phyloP scores from a whole-genome alignment of 2,329 filamentous ascomycete genomes.

The Xylariaceae sp. region DNA sequence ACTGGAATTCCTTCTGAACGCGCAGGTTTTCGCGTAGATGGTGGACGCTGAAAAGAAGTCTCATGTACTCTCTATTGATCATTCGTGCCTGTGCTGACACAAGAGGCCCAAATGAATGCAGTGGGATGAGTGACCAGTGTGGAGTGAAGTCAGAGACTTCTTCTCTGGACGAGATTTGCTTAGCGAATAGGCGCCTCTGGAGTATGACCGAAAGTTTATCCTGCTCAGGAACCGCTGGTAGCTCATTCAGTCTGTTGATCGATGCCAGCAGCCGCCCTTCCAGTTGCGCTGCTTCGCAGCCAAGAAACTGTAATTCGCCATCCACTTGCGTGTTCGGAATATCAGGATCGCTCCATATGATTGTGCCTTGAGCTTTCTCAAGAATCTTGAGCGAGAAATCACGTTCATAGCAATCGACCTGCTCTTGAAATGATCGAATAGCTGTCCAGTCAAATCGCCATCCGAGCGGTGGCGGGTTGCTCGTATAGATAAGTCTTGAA shows the following conservation, averaged over 20 bases:
- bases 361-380: not conserved
- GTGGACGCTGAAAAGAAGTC: constrained; percentile 71
- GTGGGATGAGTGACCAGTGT: constrained; percentile 57
- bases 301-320: constrained; percentile 42
- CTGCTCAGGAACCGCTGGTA: constrained; percentile 19
- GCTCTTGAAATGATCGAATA: constrained; percentile 59
- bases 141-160: constrained; percentile 35
- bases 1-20: constrained; percentile 74
- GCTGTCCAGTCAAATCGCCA: constrained; percentile 72
- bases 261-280: constrained; percentile 46
- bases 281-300: constrained; percentile 42
- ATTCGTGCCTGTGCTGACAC: constrained; percentile 70
- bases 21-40: constrained; percentile 66
- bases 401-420: constrained; percentile 50
- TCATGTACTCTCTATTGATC: constrained; percentile 71
- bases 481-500: constrained; percentile 39
- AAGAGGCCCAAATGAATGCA: constrained; percentile 72
- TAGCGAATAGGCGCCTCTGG: constrained; percentile 33
- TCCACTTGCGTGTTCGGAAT: constrained; percentile 1
- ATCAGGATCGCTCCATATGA: too few species aligned
- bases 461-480: constrained; percentile 52
- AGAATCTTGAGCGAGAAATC: constrained; percentile 27
- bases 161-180: constrained; percentile 11
- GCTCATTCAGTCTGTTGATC: constrained; percentile 40
- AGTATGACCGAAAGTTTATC: constrained; percentile 39